Percentiles rank a stretch among this genome's conserved stretches.
Evolutionary conservation across 768 basidiomycete species (phyloP).

Genomic region (Hysterangium stoloniferum): DNA sequence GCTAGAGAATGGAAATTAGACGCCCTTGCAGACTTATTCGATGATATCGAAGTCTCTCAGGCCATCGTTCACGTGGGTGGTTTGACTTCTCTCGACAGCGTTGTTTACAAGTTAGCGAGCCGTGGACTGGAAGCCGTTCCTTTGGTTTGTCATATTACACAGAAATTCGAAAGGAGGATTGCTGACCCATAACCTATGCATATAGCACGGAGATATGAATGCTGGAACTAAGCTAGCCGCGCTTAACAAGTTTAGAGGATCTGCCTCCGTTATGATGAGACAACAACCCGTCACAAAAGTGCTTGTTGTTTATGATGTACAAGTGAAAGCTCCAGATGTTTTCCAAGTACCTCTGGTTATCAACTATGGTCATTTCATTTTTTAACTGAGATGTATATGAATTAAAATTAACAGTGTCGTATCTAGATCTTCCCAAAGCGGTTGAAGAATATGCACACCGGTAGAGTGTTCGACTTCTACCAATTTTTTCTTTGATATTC

Average conservation of each 20-base stretch:
- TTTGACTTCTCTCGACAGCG: constrained; percentile 77
- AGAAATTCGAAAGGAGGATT: too few species aligned
- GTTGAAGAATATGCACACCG: constrained; percentile 98
- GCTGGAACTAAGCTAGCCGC: constrained; percentile 72
- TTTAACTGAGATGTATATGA: not conserved
- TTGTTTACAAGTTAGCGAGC: constrained; percentile 83
- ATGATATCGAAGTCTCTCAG: constrained; percentile 74
- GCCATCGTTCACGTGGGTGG: constrained; percentile 87
- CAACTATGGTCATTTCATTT: constrained; percentile 67
- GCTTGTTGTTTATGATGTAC: constrained; percentile 89
- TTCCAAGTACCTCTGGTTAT: constrained; percentile 88
- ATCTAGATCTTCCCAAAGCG: constrained; percentile 78
- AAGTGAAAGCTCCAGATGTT: constrained; percentile 84
- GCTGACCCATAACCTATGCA: too few species aligned
- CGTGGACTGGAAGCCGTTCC: constrained; percentile 84
- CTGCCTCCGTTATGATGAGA: constrained; percentile 50
- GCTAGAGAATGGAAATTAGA: constrained; percentile 94
- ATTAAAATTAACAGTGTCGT: constrained; percentile 1
- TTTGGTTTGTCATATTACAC: constrained; percentile 48
- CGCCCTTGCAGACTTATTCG: constrained; percentile 82
- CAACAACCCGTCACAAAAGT: constrained; percentile 57
- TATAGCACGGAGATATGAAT: constrained; percentile 90
- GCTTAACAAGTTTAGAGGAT: constrained; percentile 73
- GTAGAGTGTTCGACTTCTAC: constrained; percentile 33
- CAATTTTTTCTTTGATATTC: not conserved